Evolutionary conservation across 2,329 filamentous ascomycete species (phyloP).

Genomic region (Clarireedia sp.): DNA sequence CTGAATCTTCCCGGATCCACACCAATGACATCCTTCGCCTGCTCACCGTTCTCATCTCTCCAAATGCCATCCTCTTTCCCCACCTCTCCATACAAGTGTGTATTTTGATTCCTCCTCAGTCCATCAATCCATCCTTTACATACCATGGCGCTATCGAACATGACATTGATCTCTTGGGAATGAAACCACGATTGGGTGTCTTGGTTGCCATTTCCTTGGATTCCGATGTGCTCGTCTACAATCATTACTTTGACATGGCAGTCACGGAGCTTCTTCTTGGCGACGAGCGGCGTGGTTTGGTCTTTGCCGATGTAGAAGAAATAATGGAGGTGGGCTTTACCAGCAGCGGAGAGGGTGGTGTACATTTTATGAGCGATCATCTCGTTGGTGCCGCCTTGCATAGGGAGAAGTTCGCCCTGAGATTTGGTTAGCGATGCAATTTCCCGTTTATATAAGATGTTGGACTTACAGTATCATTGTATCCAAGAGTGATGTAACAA

Average conservation of each 20-base stretch:
- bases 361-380: slow-evolving; percentile 57
- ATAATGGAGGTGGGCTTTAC: slow-evolving; percentile 47
- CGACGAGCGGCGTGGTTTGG: slow-evolving; percentile 58
- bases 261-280: slow-evolving; percentile 54
- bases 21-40: slow-evolving; percentile 43
- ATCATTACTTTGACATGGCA: slow-evolving; percentile 77
- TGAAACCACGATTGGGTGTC: slow-evolving; percentile 78
- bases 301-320: slow-evolving; percentile 70
- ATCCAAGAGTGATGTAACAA: slow-evolving; percentile 68
- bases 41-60: slow-evolving; percentile 44
- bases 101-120: slow-evolving; percentile 60
- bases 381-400: slow-evolving; percentile 70
- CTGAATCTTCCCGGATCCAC: slow-evolving; percentile 46
- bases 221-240: slow-evolving; percentile 58
- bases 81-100: slow-evolving; percentile 47
- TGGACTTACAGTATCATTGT: slow-evolving; percentile 58
- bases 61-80: slow-evolving; percentile 51
- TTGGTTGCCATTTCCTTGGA: slow-evolving; percentile 71
- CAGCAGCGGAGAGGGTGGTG: slow-evolving; percentile 40
- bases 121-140: slow-evolving; percentile 56
- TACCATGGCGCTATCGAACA: slow-evolving; percentile 57
- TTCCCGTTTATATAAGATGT: background rate
- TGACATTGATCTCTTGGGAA: slow-evolving; percentile 68
- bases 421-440: background rate
- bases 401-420: slow-evolving; percentile 64